A percentile compares a stretch with the other conserved stretches of the same genome.
phyloP scores from a whole-genome alignment of 164 flowering plant species.

The Annona cherimola region DNA sequence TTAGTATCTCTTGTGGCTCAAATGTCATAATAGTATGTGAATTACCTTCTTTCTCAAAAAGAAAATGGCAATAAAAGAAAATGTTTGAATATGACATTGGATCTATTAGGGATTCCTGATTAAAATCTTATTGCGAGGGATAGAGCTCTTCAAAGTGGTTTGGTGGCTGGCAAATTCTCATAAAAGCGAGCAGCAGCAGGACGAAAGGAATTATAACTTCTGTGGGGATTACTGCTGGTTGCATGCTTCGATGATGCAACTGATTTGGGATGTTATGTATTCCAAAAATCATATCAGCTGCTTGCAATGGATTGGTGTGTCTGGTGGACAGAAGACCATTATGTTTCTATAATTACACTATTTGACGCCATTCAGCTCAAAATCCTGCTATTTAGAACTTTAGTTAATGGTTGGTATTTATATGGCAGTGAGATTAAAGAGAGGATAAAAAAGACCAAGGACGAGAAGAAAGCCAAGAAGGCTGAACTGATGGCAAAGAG shows the following conservation, averaged over 20 bases:
- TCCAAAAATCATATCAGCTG: not conserved
- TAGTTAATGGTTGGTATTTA: not conserved
- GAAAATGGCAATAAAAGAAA: too few relatives aligned
- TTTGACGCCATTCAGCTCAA: not conserved
- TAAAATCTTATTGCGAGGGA: not conserved
- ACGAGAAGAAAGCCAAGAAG: conserved; percentile 49
- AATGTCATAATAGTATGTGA: not conserved
- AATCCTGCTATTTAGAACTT: not conserved
- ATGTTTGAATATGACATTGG: not conserved
- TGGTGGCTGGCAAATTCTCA: not conserved
- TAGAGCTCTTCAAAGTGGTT: not conserved
- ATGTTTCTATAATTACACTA: not conserved
- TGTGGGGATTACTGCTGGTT: not conserved
- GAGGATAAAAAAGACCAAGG: conserved; percentile 50
- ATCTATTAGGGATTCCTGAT: not conserved
- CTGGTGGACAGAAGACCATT: not conserved
- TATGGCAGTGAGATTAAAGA: conserved; percentile 43
- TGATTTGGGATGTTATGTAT: not conserved
- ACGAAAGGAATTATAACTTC: not conserved
- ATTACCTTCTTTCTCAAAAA: not conserved
- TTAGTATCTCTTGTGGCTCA: not conserved
- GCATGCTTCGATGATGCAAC: not conserved
- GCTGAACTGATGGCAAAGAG: conserved; percentile 39
- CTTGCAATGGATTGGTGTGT: not conserved
- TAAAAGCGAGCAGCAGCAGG: not conserved